phyloP scores from a whole-genome alignment of 345 rosid species.

The Lenwebbia sp. region DNA sequence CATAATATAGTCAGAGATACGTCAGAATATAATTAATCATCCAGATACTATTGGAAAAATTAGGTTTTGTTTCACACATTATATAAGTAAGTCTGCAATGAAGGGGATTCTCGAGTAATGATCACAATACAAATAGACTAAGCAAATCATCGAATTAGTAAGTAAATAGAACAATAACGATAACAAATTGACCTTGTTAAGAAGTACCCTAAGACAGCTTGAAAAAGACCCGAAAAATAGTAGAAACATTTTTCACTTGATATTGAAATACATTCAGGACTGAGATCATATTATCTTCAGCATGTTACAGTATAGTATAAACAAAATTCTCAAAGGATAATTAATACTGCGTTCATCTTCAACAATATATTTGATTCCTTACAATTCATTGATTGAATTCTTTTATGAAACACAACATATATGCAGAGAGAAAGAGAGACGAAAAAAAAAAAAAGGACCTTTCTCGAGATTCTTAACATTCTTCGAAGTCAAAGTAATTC shows the following conservation, averaged over 20 bases:
- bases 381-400: no score
- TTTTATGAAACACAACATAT: background rate
- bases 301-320: background rate
- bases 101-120: background rate
- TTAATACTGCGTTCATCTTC: background rate
- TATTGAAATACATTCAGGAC: background rate
- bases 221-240: background rate
- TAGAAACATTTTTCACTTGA: background rate
- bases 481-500: constrained; percentile 5
- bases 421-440: background rate
- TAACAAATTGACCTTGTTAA: background rate
- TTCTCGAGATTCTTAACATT: constrained; percentile 11
- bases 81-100: background rate
- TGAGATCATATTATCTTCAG: background rate
- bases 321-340: background rate
- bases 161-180: background rate
- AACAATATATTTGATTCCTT: background rate
- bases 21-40: background rate
- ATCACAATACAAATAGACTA: background rate
- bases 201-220: background rate
- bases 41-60: background rate
- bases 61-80: background rate
- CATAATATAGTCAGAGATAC: background rate
- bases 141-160: background rate
- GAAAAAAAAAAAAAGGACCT: background rate